A percentile compares a stretch with the other conserved stretches of the same genome.
Conservation (phyloP, 2,329 filamentous ascomycete genomes). For the Xylariaceae sp. region DNA sequence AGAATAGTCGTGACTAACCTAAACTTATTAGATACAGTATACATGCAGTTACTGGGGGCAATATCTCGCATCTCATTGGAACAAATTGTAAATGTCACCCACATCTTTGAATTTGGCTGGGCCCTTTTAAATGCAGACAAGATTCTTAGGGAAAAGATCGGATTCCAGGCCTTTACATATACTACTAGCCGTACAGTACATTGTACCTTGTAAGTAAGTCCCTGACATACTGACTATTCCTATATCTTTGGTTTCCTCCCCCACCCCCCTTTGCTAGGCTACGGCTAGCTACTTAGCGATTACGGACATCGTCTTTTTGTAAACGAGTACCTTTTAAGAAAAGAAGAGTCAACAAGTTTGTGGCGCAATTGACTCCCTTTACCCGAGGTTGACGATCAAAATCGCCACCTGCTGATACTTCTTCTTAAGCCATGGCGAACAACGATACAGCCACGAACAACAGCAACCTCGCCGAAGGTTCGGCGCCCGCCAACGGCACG, state of each 20-base stretch:
- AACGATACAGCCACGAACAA: conserved; percentile 23
- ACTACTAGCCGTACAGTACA: too few species aligned
- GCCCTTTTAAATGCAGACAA: neutral
- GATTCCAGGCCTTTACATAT: too few species aligned
- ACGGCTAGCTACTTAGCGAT: too few species aligned
- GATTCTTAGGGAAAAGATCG: too few species aligned
- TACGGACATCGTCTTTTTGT: neutral
- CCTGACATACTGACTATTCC: too few species aligned
- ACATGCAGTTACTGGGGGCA: neutral
- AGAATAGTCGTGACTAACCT: neutral
- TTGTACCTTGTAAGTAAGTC: too few species aligned
- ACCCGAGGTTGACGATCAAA: neutral
- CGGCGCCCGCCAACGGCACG: conserved; percentile 23
- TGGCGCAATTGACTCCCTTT: neutral
- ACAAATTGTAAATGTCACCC: neutral
- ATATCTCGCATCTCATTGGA: neutral
- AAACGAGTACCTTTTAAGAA: neutral
- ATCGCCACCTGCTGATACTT: neutral
- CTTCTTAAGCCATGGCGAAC: conserved; percentile 32
- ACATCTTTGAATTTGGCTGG: neutral
- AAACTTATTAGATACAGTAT: too few species aligned
- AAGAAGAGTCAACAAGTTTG: neutral
- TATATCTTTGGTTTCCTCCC: too few species aligned
- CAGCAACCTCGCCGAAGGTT: conserved; percentile 17
- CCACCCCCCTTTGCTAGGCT: too few species aligned